Conservation (phyloP, 306 rosid species). For the Urtica urens region DNA sequence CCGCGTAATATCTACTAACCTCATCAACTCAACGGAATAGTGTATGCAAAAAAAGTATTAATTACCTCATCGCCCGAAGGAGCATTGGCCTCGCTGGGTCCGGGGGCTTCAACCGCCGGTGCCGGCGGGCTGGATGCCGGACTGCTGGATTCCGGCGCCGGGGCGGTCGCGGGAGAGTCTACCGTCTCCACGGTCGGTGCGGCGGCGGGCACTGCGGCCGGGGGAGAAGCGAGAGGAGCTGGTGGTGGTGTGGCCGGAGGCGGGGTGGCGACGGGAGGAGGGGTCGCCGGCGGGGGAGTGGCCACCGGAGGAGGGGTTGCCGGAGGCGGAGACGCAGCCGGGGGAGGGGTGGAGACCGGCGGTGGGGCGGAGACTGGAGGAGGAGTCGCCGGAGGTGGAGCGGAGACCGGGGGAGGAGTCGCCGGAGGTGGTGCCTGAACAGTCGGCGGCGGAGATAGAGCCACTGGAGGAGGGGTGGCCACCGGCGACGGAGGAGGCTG, state of each 20-base stretch:
- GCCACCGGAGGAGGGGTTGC: conserved; percentile 41
- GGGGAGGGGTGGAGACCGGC: conserved; percentile 19
- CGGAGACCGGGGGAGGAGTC: conserved; percentile 32
- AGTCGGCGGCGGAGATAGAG: conserved; percentile 13
- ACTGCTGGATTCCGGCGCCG: conserved; percentile 20
- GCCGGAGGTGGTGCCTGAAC: conserved; percentile 12
- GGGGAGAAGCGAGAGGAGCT: conserved; percentile 39
- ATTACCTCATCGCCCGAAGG: conserved; percentile 40
- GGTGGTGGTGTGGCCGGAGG: conserved; percentile 35
- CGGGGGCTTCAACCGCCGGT: conserved; percentile 46
- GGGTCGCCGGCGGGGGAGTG: conserved; percentile 46
- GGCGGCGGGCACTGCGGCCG: conserved; percentile 26
- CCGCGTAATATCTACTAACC: background rate
- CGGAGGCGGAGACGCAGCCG: conserved; percentile 30
- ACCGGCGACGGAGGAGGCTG: conserved; percentile 14
- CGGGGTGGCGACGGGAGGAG: conserved; percentile 33
- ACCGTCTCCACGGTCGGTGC: conserved; percentile 38
- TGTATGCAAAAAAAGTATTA: too few relatives aligned
- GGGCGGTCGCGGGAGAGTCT: conserved; percentile 43
- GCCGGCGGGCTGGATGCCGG: conserved; percentile 25
- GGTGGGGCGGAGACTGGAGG: conserved; percentile 41
- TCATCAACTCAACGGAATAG: background rate
- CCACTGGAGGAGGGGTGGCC: conserved; percentile 18
- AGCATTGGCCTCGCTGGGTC: conserved; percentile 29
- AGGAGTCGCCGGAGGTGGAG: conserved; percentile 17